Conservation (phyloP, 345 rosid species). For the Chamaenerion angustifolium region DNA sequence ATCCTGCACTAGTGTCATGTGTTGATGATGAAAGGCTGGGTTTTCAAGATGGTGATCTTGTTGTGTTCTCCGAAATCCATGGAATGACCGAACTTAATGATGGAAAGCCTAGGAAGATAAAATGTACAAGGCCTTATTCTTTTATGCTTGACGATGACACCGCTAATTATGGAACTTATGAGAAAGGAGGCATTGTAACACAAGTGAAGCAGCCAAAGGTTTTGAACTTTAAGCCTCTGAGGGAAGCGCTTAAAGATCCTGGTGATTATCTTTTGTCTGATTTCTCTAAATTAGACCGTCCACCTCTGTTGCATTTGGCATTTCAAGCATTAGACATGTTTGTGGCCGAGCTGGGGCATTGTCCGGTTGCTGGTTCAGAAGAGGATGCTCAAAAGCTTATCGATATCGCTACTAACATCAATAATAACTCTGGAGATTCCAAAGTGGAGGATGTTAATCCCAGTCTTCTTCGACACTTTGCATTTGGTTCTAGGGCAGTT, state of each 20-base stretch:
- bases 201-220: slow-evolving; percentile 86
- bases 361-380: slow-evolving; percentile 83
- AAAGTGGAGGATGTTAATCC: slow-evolving; percentile 63
- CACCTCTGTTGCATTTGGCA: slow-evolving; percentile 84
- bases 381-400: slow-evolving; percentile 79
- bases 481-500: slow-evolving; percentile 93
- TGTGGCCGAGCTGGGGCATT: slow-evolving; percentile 46
- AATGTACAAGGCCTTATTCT: slow-evolving; percentile 73
- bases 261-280: slow-evolving; percentile 94
- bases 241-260: slow-evolving; percentile 81
- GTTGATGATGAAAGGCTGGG: slow-evolving; percentile 96
- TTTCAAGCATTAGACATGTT: slow-evolving; percentile 92
- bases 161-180: slow-evolving; percentile 40
- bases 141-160: slow-evolving; percentile 89
- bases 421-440: slow-evolving; percentile 58
- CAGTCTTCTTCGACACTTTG: slow-evolving; percentile 65
- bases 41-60: slow-evolving; percentile 92
- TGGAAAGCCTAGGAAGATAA: slow-evolving; percentile 88
- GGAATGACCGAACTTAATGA: slow-evolving; percentile 94
- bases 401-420: slow-evolving; percentile 40
- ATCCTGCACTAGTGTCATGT: slow-evolving; percentile 73
- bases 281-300: slow-evolving; percentile 83
- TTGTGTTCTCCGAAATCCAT: slow-evolving; percentile 87
- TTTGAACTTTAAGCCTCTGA: slow-evolving; percentile 72
- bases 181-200: slow-evolving; percentile 92